These are phyloP conservation scores for Ganoderma sinense DNA, from an alignment of 1,284 basidiomycete genomes.

Conservation along the genomic window DNA sequence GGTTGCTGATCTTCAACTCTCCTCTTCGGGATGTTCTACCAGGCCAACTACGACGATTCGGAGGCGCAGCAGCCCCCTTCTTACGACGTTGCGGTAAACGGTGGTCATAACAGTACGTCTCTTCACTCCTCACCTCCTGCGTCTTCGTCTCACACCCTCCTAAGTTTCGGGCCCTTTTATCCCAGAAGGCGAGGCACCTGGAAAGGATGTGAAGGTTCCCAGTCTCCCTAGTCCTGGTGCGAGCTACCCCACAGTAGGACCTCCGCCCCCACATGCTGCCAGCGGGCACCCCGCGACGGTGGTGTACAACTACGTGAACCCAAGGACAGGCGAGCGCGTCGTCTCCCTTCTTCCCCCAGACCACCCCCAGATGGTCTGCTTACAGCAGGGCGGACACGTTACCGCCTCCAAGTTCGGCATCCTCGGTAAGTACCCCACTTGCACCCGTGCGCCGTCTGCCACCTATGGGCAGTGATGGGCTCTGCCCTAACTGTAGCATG, in stretches of 20 bases:
- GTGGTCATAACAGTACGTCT: slow-evolving; percentile 18
- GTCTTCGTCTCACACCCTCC: neutral
- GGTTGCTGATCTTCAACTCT: neutral
- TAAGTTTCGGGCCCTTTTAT: slow-evolving; percentile 35
- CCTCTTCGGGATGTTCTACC: neutral
- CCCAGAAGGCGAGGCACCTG: slow-evolving; percentile 31
- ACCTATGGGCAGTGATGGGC: neutral
- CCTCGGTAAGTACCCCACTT: slow-evolving; percentile 58
- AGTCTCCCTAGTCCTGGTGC: slow-evolving; percentile 16
- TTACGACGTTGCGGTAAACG: slow-evolving; percentile 32
- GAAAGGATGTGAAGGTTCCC: slow-evolving; percentile 37
- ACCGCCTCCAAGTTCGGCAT: slow-evolving; percentile 67
- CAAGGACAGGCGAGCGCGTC: slow-evolving; percentile 53
- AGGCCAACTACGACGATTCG: slow-evolving; percentile 23
- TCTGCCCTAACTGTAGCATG: neutral
- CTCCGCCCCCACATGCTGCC: slow-evolving; percentile 23
- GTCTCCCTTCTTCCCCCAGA: slow-evolving; percentile 69
- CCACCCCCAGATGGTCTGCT: slow-evolving; percentile 82
- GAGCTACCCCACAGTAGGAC: slow-evolving; percentile 24
- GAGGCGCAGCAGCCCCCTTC: slow-evolving; percentile 33
- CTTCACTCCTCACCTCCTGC: neutral
- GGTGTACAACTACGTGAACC: slow-evolving; percentile 55
- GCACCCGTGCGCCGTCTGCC: neutral
- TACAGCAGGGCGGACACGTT: slow-evolving; percentile 77
- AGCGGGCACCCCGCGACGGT: slow-evolving; percentile 38